These are phyloP conservation scores for Citrullus mucosospermus DNA, from an alignment of 306 rosid genomes.

Conservation along the genomic window DNA sequence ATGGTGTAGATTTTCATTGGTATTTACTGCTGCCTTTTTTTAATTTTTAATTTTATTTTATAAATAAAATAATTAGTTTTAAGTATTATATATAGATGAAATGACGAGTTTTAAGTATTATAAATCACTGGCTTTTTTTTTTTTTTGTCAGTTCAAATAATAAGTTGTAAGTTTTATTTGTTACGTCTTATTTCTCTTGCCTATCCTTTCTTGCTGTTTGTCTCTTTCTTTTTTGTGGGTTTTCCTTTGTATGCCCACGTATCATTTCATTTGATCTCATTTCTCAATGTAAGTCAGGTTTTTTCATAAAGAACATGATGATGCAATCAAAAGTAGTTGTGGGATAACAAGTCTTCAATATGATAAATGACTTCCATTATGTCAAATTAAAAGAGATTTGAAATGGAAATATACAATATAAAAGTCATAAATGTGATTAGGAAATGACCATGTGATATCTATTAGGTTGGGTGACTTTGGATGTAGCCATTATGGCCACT, in stretches of 20 bases:
- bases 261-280: too few species aligned
- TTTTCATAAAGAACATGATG: background rate
- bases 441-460: background rate
- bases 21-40: background rate
- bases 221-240: too few species aligned
- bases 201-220: too few species aligned
- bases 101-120: too few species aligned
- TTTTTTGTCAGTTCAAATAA: too few species aligned
- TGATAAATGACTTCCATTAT: background rate
- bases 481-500: background rate
- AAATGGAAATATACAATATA: background rate
- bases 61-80: too few species aligned
- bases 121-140: too few species aligned
- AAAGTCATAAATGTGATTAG: background rate
- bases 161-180: too few species aligned
- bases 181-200: too few species aligned
- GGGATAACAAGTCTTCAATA: background rate
- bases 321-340: background rate
- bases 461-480: slow-evolving; percentile 1
- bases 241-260: background rate
- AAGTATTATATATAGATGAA: background rate
- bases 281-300: background rate
- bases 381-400: background rate
- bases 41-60: too few species aligned
- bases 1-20: background rate